phyloP scores from a whole-genome alignment of 768 basidiomycete species.

The Suillus tomentosus region DNA sequence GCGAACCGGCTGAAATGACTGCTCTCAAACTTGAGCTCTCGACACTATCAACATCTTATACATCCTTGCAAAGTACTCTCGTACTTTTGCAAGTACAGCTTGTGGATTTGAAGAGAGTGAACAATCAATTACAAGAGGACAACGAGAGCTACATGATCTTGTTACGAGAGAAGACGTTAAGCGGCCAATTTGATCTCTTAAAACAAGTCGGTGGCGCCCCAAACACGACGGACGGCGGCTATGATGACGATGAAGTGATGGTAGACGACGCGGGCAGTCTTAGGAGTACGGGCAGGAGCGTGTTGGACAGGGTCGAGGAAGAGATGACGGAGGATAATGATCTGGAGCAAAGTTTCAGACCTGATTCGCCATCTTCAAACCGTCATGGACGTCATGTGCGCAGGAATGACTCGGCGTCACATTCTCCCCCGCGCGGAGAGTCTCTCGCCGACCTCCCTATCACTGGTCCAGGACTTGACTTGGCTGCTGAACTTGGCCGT shows the following conservation, averaged over 20 bases:
- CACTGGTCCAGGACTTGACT: constrained; percentile 85
- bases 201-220: constrained; percentile 59
- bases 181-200: constrained; percentile 80
- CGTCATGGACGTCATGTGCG: constrained; percentile 51
- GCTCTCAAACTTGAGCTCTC: constrained; percentile 81
- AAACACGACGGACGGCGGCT: constrained; percentile 42
- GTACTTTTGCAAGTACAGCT: constrained; percentile 85
- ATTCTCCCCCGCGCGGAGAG: constrained; percentile 66
- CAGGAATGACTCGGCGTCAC: constrained; percentile 54
- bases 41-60: constrained; percentile 82
- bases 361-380: constrained; percentile 42
- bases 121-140: constrained; percentile 88
- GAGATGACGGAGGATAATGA: constrained; percentile 43
- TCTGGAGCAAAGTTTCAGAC: constrained; percentile 40
- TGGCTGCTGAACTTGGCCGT: constrained; percentile 89
- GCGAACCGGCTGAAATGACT: constrained; percentile 87
- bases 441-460: constrained; percentile 85
- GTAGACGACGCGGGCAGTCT: constrained; percentile 50
- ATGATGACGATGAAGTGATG: constrained; percentile 33
- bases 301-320: constrained; percentile 67
- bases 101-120: constrained; percentile 84
- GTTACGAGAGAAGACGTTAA: constrained; percentile 87
- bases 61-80: constrained; percentile 81
- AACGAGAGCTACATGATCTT: constrained; percentile 98
- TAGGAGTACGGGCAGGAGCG: constrained; percentile 56